Percentiles rank a stretch among this genome's conserved stretches.
phyloP scores from a whole-genome alignment of 176 grass and related monocot genomes.

The Musa schizocarpa region DNA sequence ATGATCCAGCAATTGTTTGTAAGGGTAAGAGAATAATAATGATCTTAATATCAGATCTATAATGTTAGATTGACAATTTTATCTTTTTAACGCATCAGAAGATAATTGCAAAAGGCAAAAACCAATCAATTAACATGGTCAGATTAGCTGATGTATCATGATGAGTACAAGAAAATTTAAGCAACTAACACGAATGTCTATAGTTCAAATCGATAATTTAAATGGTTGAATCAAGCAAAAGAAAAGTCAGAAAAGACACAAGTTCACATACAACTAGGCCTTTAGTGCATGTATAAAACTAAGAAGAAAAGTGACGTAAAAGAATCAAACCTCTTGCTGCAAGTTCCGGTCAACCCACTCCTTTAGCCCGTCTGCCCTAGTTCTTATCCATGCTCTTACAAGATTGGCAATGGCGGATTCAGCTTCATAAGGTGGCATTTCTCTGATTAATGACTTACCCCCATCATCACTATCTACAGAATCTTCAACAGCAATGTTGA shows the following conservation, averaged over 20 bases:
- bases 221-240: background rate
- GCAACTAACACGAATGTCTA: background rate
- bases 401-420: conserved; percentile 87
- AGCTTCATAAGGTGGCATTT: conserved; percentile 96
- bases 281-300: too few species aligned
- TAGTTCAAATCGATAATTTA: background rate
- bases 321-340: conserved; percentile 67
- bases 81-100: too few species aligned
- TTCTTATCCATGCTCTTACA: conserved; percentile 78
- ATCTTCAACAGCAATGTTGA: conserved; percentile 93
- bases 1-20: too few species aligned
- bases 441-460: conserved; percentile 86
- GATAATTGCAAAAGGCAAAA: background rate
- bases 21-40: background rate
- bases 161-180: background rate
- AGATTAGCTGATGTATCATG: background rate
- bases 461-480: conserved; percentile 98
- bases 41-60: too few species aligned
- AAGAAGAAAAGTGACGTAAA: background rate
- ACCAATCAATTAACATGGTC: background rate
- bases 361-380: conserved; percentile 71
- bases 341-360: conserved; percentile 86
- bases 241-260: background rate
- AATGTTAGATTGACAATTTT: too few species aligned
- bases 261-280: background rate